Base-by-base conservation (phyloP, 345 rosid species). In the Populus euphratica region DNA sequence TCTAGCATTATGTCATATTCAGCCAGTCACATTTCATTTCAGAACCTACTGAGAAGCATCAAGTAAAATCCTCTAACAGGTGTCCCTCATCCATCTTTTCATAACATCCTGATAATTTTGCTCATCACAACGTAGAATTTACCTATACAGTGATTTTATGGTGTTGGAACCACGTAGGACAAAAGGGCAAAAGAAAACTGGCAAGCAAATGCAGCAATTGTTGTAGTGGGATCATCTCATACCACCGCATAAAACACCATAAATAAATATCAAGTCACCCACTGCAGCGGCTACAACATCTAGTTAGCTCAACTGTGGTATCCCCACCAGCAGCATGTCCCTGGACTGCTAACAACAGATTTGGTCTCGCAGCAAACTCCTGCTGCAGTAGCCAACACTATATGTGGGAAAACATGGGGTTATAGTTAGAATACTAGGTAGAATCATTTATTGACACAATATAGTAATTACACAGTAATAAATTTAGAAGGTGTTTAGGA, bases 341-440 rank as follows among this genome's bases (percentile, higher is more conserved):
- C 89, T 70, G 97, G 98, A 86, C 33, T 31, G 33, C 3, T 31
- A 31, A 2, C 33, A 2, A 31, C 33, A 31, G 33, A 95, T 80
- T 93, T 95, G 70, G 97, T 93, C 86, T 95, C 99, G 82, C 99
- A 95, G 98, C 99, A 95, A 76, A 95, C 98, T 76, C 99, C 99
- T 36, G 99, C 98, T 69, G 99, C 98, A 81, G 99, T 95, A 89
- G 93, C 99, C 90, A 95, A 86, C 71, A 93, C 99, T 95, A 80
- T 43, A 89, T 73, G 79, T 59, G 67, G 69, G 65, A 84, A 78
- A 82, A 69, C 41, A 38, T 38, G 41, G 6, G 6, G 41, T 38
- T 38, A 38, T 38, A 38, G 41, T 38, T 38, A 38, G 41, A 38
- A 38, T 38, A 5, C 8, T 5, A 7, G 41, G 41, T 38, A 38